A percentile compares a stretch with the other conserved stretches of the same genome.
These are phyloP conservation scores for Torrubiella hemipterigena DNA, from an alignment of 2,329 filamentous ascomycete genomes.

Conservation along the genomic window DNA sequence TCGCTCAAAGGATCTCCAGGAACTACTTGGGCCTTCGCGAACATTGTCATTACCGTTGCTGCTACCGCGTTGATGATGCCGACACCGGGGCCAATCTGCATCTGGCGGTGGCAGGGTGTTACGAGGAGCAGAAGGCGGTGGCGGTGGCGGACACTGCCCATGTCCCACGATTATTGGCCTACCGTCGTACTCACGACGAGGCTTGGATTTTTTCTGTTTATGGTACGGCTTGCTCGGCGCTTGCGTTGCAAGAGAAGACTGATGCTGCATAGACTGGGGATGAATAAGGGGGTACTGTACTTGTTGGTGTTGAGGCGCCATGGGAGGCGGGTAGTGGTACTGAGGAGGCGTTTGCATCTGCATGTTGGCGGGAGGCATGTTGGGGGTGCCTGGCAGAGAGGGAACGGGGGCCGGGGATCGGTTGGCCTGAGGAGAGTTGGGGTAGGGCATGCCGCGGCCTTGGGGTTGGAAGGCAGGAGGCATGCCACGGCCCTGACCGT, in stretches of 20 bases:
- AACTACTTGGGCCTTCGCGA: no score
- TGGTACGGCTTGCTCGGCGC: slow-evolving; percentile 18
- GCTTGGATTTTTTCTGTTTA: slow-evolving; percentile 29
- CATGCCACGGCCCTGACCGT: slow-evolving; percentile 39
- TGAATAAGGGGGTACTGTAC: slow-evolving; percentile 37
- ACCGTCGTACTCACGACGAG: slow-evolving; percentile 35
- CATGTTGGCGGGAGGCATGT: slow-evolving; percentile 50
- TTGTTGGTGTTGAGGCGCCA: slow-evolving; percentile 50
- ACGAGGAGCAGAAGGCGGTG: no score
- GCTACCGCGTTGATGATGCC: no score
- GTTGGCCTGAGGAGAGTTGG: slow-evolving; percentile 53
- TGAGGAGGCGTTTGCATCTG: slow-evolving; percentile 48
- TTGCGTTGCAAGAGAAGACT: not conserved
- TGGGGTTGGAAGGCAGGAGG: slow-evolving; percentile 33
- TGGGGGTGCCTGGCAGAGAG: slow-evolving; percentile 56
- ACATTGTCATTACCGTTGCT: no score
- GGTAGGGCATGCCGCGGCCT: slow-evolving; percentile 32
- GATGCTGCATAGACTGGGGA: slow-evolving; percentile 8
- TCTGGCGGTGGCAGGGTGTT: no score
- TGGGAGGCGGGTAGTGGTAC: slow-evolving; percentile 48
- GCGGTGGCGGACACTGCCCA: no score
- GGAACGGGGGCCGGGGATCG: slow-evolving; percentile 55
- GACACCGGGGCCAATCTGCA: no score
- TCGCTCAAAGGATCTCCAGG: no score
- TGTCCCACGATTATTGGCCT: no score